Conservation (phyloP, 768 basidiomycete genomes). For the Trametes cubensis region DNA sequence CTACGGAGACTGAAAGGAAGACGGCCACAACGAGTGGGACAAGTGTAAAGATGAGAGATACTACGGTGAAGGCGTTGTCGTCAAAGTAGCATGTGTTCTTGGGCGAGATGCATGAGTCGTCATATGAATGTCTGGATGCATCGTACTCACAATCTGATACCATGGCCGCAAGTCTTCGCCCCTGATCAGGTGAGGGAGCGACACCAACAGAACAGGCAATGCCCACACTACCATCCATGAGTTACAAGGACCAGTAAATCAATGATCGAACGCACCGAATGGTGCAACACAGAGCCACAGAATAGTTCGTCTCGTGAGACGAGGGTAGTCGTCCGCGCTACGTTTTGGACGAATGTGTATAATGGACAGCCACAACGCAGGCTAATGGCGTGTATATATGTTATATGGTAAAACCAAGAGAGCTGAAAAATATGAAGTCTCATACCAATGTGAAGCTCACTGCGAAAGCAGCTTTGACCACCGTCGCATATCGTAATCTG, state of each 20-base stretch:
- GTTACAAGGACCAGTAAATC: not conserved
- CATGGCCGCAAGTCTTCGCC: not conserved
- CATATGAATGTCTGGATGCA: not conserved
- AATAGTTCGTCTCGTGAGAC: slow-evolving; percentile 18
- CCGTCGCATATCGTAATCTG: slow-evolving; percentile 27
- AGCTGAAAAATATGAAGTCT: not conserved
- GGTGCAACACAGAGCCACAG: slow-evolving; percentile 21
- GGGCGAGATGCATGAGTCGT: not conserved
- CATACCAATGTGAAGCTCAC: slow-evolving; percentile 31
- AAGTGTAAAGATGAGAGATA: slow-evolving; percentile 23
- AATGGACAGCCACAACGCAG: slow-evolving; percentile 23
- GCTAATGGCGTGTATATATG: slow-evolving; percentile 12
- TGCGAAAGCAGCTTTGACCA: slow-evolving; percentile 28
- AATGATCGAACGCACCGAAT: slow-evolving; percentile 17
- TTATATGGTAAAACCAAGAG: not conserved
- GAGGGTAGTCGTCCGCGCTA: slow-evolving; percentile 22
- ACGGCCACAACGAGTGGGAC: slow-evolving; percentile 24
- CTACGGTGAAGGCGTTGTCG: slow-evolving; percentile 21
- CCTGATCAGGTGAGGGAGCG: slow-evolving; percentile 14
- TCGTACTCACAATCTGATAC: slow-evolving; percentile 10
- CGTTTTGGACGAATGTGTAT: slow-evolving; percentile 13
- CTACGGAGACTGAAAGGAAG: slow-evolving; percentile 17
- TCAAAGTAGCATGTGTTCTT: slow-evolving; percentile 28
- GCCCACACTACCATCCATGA: slow-evolving; percentile 23
- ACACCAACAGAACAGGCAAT: slow-evolving; percentile 23